Evolutionary conservation across 768 basidiomycete genomes (phyloP), one percentile per base, ranked within the genome.

Genomic region (Tylopilus plumbeoviolaceoides): DNA sequence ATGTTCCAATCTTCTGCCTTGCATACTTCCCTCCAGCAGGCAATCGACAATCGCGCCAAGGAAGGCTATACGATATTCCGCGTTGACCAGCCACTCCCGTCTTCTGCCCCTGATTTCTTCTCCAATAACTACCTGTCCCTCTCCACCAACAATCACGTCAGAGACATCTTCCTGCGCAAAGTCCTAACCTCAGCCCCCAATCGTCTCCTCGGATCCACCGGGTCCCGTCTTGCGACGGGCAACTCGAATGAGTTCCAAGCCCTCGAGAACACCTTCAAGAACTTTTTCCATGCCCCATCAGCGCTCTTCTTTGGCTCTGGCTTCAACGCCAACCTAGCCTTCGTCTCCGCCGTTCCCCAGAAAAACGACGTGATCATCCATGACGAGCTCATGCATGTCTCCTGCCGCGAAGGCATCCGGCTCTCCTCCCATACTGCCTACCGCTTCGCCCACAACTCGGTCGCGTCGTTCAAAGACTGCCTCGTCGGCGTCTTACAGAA

Each of bases 371-470:
- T 73, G 51, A 68, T 84, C 51, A 55, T 84, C 20, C 75, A 75
- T 50, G 83, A 83, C 61, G 78, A 78, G 48, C 67, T 76, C 43
- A 72, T 81, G 7, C 83, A 83, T 50, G 73, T 78, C 5, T 78
- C 76, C 10, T 73, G 73, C 15, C 73, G 78, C 56, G 80, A 81
- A 48, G 81, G 82, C 3, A 74, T 81, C 62, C 65, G 75, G 21
- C 60, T 69, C 2, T 74, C 74, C 11, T 58, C 69, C 11, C 21
- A 59, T 21, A 27, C 63, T 9, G 47, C 62, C 17, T 65, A 65
- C 40, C 53, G 64, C 4, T 81, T 83, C 65, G 46, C 59, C 8
- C 81, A 83, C 63, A 82, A 81, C 58, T 73, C 73, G 47, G 56
- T 75, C 0, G 20, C 44, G 4, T 66, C 67, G 0, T 63, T 82